Evolutionary conservation across 768 basidiomycete species (phyloP), one percentile per base, ranked within the genome.

Genomic region (Trametes cinnabarina): DNA sequence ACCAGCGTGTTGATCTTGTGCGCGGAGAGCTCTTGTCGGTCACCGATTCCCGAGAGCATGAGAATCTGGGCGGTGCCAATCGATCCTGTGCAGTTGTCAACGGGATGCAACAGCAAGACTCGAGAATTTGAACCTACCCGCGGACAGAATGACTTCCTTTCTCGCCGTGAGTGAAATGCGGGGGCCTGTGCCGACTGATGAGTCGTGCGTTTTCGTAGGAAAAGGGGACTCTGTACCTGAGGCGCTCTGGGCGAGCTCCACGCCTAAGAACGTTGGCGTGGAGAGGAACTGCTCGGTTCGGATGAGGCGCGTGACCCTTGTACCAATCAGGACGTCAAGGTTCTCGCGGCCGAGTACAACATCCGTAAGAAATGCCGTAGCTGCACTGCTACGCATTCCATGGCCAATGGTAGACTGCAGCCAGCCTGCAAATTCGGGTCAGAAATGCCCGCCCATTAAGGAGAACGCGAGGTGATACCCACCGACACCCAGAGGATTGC

Each of bases 41-140:
- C 56, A 2, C 72, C 72, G 43, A 73, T 66, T 6, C 72, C 72
- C 8, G 69, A 70, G 35, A 70, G 63, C 47, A 68, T 43, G 23
- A 73, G 58, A 1, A 73, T 46, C 23, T 72, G 61, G 2, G 65
- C 63, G 0, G 64, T 55, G 41, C 55, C 47, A 17, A 68, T 42
- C 6, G 67, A 42, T 1, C 67, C 67, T 32, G 30, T n/a, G n/a
- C n/a, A n/a, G n/a, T n/a, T n/a, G n/a, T n/a, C n/a, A n/a, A n/a
- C n/a, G n/a, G n/a, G n/a, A n/a, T n/a, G n/a, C n/a, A n/a, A n/a
- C n/a, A n/a, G n/a, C n/a, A n/a, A n/a, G n/a, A n/a, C n/a, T n/a
- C n/a, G n/a, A n/a, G n/a, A n/a, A n/a, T n/a, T n/a, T n/a, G n/a
- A n/a, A n/a, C n/a, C n/a, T 32, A 32, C 30, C 30, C 1, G 66